phyloP scores from a whole-genome alignment of 129 eudicot genomes.

The Chrysanthemum seticuspe region DNA sequence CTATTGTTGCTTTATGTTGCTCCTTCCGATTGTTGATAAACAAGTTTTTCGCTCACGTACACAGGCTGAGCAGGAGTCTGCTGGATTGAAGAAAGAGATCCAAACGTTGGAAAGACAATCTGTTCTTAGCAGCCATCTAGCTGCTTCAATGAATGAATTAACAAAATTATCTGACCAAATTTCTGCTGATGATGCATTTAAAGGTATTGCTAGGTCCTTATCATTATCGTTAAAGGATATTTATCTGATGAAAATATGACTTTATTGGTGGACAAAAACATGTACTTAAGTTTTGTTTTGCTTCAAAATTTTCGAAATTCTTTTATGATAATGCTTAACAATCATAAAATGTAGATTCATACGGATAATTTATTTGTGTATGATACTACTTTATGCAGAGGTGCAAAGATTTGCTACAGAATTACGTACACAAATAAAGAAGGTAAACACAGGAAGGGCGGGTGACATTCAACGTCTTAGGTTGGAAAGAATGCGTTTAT shows the following conservation, averaged over 20 bases:
- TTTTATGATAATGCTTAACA: background rate
- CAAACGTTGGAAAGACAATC: constrained; percentile 59
- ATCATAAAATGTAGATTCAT: background rate
- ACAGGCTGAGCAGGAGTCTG: constrained; percentile 70
- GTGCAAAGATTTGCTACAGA: constrained; percentile 52
- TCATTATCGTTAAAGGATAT: background rate
- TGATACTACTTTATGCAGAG: constrained; percentile 42
- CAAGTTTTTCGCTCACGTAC: background rate
- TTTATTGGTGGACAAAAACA: constrained; percentile 8
- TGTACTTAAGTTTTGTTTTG: background rate
- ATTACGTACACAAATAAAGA: constrained; percentile 45
- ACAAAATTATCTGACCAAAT: constrained; percentile 49
- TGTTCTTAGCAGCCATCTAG: constrained; percentile 38
- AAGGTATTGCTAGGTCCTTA: constrained; percentile 30
- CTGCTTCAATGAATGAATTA: constrained; percentile 54
- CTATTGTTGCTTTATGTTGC: constrained; percentile 6
- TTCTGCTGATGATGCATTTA: constrained; percentile 39
- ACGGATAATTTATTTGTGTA: background rate
- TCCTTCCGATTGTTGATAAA: background rate
- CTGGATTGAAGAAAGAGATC: constrained; percentile 60
- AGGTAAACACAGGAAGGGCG: constrained; percentile 45
- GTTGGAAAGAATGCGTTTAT: constrained; percentile 35
- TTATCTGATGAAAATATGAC: background rate
- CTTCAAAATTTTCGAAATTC: constrained; percentile 10
- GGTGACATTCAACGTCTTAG: constrained; percentile 35